Conservation (phyloP, 1,284 basidiomycete species). For the Spongispora temasekensis region DNA sequence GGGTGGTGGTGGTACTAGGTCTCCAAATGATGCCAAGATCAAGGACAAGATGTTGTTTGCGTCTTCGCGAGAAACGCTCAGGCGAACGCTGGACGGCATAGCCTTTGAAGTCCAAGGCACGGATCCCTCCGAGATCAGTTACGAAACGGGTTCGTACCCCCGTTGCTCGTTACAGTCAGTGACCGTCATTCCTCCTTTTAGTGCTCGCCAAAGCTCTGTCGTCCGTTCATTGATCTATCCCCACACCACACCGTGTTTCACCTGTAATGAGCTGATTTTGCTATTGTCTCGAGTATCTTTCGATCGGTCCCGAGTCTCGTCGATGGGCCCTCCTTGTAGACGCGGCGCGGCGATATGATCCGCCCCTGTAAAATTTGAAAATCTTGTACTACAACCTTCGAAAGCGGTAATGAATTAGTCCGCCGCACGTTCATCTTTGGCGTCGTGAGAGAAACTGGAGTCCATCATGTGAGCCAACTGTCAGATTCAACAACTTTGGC, state of each 20-base stretch:
- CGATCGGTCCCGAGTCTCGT: conserved; percentile 1
- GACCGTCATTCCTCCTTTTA: neutral
- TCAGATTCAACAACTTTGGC: no score
- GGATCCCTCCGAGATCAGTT: conserved; percentile 78
- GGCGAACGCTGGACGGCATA: conserved; percentile 72
- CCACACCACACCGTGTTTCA: neutral
- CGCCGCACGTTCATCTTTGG: no score
- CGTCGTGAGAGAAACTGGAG: no score
- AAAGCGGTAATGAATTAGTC: no score
- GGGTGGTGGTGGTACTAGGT: conserved; percentile 60
- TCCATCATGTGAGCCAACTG: no score
- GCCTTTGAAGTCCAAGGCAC: conserved; percentile 87
- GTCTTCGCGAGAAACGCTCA: conserved; percentile 87
- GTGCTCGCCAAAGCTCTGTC: conserved; percentile 23
- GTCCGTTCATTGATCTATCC: conserved; percentile 16
- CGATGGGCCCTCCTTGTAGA: no score
- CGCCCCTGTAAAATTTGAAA: no score
- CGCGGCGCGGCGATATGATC: no score
- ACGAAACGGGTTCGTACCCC: conserved; percentile 68
- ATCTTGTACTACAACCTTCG: no score
- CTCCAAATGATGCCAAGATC: conserved; percentile 85
- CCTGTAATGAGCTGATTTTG: neutral
- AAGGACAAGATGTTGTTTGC: conserved; percentile 97
- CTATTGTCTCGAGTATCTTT: neutral
- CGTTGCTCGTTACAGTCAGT: conserved; percentile 1